phyloP scores from a whole-genome alignment of 352 stramenopile species.

The Pythium phragmitis region DNA sequence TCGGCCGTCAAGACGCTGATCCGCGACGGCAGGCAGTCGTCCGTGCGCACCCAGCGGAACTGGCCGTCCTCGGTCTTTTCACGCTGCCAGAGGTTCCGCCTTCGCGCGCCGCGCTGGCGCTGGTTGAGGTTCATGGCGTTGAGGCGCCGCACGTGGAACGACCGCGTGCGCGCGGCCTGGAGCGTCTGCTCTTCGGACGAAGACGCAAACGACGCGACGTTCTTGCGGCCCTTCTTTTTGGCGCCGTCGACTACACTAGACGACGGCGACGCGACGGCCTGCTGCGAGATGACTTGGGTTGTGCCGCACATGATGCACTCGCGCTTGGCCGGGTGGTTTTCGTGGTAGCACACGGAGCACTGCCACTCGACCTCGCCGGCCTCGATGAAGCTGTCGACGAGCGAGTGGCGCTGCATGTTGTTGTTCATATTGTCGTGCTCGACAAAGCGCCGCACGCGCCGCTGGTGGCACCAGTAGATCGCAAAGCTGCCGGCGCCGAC shows the following conservation, averaged over 20 bases:
- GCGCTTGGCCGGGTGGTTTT: slow-evolving; percentile 79
- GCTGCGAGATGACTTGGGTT: slow-evolving; percentile 73
- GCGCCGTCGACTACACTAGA: slow-evolving; percentile 13
- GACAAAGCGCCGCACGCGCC: slow-evolving; percentile 50
- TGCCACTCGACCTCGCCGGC: slow-evolving; percentile 76
- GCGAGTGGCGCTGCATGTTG: slow-evolving; percentile 85
- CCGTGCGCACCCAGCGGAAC: slow-evolving; percentile 75
- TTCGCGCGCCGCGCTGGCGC: slow-evolving; percentile 63
- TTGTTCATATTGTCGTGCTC: slow-evolving; percentile 78
- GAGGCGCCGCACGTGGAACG: slow-evolving; percentile 74
- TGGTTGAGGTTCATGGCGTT: slow-evolving; percentile 85
- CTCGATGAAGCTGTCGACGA: slow-evolving; percentile 76
- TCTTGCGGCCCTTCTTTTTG: slow-evolving; percentile 12
- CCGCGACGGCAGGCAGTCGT: slow-evolving; percentile 65
- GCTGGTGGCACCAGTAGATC: slow-evolving; percentile 70
- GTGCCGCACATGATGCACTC: slow-evolving; percentile 86
- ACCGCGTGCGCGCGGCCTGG: slow-evolving; percentile 60
- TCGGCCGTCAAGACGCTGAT: slow-evolving; percentile 57
- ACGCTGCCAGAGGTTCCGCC: slow-evolving; percentile 76
- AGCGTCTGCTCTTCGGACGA: slow-evolving; percentile 34
- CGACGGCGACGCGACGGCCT: slow-evolving; percentile 39
- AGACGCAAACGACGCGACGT: slow-evolving; percentile 32
- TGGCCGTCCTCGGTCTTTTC: slow-evolving; percentile 70
- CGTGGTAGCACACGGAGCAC: slow-evolving; percentile 81
- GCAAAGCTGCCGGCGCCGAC: slow-evolving; percentile 43